A percentile compares a stretch with the other conserved stretches of the same genome.
phyloP scores from a whole-genome alignment of 306 rosid genomes.

The Casuarina cunninghamiana region DNA sequence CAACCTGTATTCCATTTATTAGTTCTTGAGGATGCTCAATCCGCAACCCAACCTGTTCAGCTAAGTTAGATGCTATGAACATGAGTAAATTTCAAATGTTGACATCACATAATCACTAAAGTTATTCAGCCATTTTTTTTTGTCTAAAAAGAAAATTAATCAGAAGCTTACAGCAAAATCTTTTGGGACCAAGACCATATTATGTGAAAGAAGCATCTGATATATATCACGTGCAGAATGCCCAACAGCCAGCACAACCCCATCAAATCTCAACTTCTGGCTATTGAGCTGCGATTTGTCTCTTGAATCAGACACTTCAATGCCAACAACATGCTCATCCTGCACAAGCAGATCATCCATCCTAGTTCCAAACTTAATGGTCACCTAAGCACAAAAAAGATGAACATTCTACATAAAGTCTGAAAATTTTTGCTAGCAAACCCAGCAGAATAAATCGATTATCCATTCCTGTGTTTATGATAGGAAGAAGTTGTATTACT shows the following conservation, averaged over 20 bases:
- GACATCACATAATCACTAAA: slow-evolving; percentile 9
- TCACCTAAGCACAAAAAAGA: slow-evolving; percentile 52
- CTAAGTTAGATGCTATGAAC: slow-evolving; percentile 25
- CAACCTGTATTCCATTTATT: slow-evolving; percentile 84
- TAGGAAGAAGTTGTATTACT: slow-evolving; percentile 41
- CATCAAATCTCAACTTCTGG: slow-evolving; percentile 71
- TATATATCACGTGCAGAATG: slow-evolving; percentile 96
- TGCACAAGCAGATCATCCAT: slow-evolving; percentile 78
- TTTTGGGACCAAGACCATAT: slow-evolving; percentile 70
- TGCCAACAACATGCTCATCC: slow-evolving; percentile 60
- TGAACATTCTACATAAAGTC: slow-evolving; percentile 17
- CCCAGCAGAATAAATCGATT: slow-evolving; percentile 6
- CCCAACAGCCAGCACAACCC: slow-evolving; percentile 90
- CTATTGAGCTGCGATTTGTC: slow-evolving; percentile 47
- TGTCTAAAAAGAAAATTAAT: neutral
- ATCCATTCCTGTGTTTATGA: slow-evolving; percentile 14
- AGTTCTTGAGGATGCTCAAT: slow-evolving; percentile 96
- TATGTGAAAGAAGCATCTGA: slow-evolving; percentile 80
- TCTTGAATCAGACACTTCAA: slow-evolving; percentile 68
- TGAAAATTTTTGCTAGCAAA: slow-evolving; percentile 25
- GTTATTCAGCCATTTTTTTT: slow-evolving; percentile 11
- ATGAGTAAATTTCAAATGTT: neutral
- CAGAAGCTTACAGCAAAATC: slow-evolving; percentile 83
- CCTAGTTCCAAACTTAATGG: slow-evolving; percentile 86
- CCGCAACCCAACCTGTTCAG: slow-evolving; percentile 85